Percentiles rank a stretch among this genome's conserved stretches.
phyloP scores from a whole-genome alignment of 345 rosid genomes.

The Salix suchowensis region DNA sequence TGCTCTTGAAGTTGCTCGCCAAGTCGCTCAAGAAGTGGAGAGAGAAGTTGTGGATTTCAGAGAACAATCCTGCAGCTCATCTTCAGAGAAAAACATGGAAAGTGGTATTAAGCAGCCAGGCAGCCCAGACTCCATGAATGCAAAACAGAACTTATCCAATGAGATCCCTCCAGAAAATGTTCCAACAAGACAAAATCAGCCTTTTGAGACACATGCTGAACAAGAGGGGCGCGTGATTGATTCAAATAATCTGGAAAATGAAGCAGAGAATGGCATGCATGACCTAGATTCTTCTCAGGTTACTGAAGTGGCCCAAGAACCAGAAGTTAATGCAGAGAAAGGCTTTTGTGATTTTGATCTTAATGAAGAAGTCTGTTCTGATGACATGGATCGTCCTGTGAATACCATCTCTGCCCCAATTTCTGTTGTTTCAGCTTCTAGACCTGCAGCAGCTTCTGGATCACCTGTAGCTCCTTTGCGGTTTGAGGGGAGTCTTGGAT shows the following conservation, averaged over 20 bases:
- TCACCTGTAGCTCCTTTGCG: constrained; percentile 59
- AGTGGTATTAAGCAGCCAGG: constrained; percentile 40
- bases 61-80: constrained; percentile 59
- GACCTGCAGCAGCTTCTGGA: constrained; percentile 48
- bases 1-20: constrained; percentile 87
- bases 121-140: constrained; percentile 47
- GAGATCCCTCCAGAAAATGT: constrained; percentile 37
- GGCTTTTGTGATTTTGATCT: constrained; percentile 67
- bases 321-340: constrained; percentile 47
- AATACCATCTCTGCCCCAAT: constrained; percentile 41
- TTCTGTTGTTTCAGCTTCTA: constrained; percentile 59
- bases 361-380: constrained; percentile 73
- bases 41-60: constrained; percentile 62
- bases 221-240: constrained; percentile 29
- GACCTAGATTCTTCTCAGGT: constrained; percentile 56
- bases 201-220: constrained; percentile 33
- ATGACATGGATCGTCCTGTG: constrained; percentile 56
- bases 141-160: constrained; percentile 19
- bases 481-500: constrained; percentile 62
- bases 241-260: constrained; percentile 31
- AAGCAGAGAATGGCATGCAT: constrained; percentile 35
- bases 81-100: constrained; percentile 47
- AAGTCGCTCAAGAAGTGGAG: constrained; percentile 89
- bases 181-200: constrained; percentile 37
- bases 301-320: constrained; percentile 51